Evolutionary conservation across 139 green algal species (phyloP).

Genomic region (Coccomyxa sp.): DNA sequence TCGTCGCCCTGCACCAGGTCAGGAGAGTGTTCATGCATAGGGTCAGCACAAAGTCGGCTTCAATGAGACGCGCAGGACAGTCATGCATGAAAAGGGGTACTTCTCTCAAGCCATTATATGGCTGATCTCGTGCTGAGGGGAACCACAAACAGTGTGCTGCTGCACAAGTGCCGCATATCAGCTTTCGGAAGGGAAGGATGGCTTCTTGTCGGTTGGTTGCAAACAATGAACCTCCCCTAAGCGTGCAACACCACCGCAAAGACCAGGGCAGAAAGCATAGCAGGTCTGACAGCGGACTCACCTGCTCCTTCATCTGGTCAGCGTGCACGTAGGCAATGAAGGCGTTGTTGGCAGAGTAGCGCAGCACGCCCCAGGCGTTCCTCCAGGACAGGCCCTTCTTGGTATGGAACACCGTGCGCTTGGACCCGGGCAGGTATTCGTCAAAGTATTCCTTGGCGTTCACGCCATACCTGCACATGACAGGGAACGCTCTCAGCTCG

Average conservation of each 20-base stretch:
- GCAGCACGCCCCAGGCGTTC: conserved; percentile 13
- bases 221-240: not conserved
- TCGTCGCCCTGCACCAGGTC: conserved; percentile 3
- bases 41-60: too few species aligned
- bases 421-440: not conserved
- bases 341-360: conserved; percentile 13
- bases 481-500: too few species aligned
- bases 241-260: not conserved
- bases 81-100: too few species aligned
- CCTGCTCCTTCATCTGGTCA: conserved; percentile 8
- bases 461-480: not conserved
- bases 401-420: conserved; percentile 4
- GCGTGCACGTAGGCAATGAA: conserved; percentile 5
- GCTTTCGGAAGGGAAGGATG: not conserved
- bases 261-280: not conserved
- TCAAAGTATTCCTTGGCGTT: not conserved
- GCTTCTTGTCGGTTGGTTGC: not conserved
- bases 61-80: too few species aligned
- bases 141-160: too few species aligned
- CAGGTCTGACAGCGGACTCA: not conserved
- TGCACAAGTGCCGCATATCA: not conserved
- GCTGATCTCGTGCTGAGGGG: too few species aligned
- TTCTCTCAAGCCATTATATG: too few species aligned
- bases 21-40: too few species aligned
- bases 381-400: conserved; percentile 2